Evolutionary conservation across 805 yeast genomes (phyloP).

Genomic region (Saturnispora serradocipensis): DNA sequence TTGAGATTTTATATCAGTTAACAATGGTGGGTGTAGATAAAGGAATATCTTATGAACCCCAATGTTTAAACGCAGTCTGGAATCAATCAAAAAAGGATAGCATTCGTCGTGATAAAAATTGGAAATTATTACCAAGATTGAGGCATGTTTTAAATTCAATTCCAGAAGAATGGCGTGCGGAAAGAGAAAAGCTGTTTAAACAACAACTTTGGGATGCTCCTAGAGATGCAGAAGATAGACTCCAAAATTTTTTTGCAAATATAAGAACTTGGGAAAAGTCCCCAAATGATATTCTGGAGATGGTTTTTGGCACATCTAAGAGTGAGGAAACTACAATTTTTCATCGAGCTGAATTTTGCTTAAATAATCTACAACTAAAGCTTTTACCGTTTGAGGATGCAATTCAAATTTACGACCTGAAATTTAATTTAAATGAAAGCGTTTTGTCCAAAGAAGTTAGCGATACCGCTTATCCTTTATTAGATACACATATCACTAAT

Average conservation of each 20-base stretch:
- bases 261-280: conserved; percentile 93
- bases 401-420: conserved; percentile 12
- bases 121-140: conserved; percentile 77
- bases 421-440: conserved; percentile 11
- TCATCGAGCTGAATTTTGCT: conserved; percentile 7
- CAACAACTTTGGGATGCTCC: conserved; percentile 37
- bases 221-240: conserved; percentile 41
- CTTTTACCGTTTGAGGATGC: conserved; percentile 18
- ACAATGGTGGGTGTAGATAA: conserved; percentile 31
- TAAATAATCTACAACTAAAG: conserved; percentile 15
- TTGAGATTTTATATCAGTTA: conserved; percentile 35
- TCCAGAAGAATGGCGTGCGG: conserved; percentile 43
- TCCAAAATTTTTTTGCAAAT: conserved; percentile 48
- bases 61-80: conserved; percentile 35
- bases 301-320: conserved; percentile 34
- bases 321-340: conserved; percentile 4
- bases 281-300: conserved; percentile 45
- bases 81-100: conserved; percentile 8
- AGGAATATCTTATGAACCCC: conserved; percentile 72
- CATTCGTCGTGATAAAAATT: conserved; percentile 62
- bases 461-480: conserved; percentile 13
- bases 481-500: conserved; percentile 13
- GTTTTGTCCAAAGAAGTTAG: conserved; percentile 11
- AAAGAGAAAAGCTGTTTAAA: conserved; percentile 26
- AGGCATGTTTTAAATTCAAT: conserved; percentile 60